Base-by-base conservation (phyloP, 768 basidiomycete genomes). In the Clavulina sp. region DNA sequence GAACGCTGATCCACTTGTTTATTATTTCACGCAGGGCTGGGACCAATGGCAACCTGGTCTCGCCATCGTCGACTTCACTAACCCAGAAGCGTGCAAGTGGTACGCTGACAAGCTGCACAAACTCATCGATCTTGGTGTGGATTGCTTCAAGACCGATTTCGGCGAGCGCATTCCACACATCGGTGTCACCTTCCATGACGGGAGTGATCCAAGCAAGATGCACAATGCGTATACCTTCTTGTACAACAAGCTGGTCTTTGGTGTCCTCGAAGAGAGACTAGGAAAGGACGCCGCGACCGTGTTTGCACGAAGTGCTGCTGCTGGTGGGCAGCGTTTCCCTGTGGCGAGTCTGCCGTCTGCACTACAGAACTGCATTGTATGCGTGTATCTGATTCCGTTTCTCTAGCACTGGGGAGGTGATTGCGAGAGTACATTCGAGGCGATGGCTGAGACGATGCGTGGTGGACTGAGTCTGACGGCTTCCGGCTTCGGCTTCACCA, bases 141-240 rank as follows among this genome's bases (percentile, higher is more conserved):
- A 75, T 57, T 63, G 66, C 41, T 73, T 76, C 52, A 82, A 80
- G 60, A 84, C 80, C 4, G 81, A 84, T 59, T 84, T 84, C 60
- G 82, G 76, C 28, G 82, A 85, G 62, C 73, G 81, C 7, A 82
- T 84, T 48, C 81, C 81, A 1, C 80, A 83, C 59, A 64, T 74
- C 1, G 68, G 70, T 23, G 73, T 83, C 50, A 66, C 66, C 18
- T 84, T 73, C 68, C 69, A 78, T 60, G 76, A 82, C 57, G 77
- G 78, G 5, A 77, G 76, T 6, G 78, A 82, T 60, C 77, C 81
- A 0, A 71, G 73, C 66, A 69, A 74, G 52, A 73, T 79, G 68
- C 81, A 85, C 68, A 85, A 84, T 60, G 67, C 69, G n/a, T 84
- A 79, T 61, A 68, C 81, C 3, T 72, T 77, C 5, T 61, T 75